A percentile compares a stretch with the other conserved stretches of the same genome.
Conservation (phyloP, 192 early-diverging fungal genomes). For the Backusella parvicylindrica region DNA sequence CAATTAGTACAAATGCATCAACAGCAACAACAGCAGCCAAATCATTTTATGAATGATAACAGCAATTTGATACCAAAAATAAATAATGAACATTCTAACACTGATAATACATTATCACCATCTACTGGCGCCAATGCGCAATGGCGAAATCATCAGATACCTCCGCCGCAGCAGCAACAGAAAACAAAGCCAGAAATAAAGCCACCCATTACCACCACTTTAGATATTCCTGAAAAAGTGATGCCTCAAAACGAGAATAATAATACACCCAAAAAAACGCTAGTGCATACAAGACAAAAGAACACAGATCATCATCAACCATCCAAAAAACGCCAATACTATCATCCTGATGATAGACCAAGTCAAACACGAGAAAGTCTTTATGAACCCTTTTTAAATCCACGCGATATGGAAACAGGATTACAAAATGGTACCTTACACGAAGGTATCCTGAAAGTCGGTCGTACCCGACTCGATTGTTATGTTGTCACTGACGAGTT, state of each 20-base stretch:
- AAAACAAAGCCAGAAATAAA: background rate
- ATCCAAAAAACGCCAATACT: background rate
- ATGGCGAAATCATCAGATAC: background rate
- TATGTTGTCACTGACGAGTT: conserved; percentile 76
- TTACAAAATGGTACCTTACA: background rate
- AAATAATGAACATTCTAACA: background rate
- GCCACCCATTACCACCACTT: too few species aligned
- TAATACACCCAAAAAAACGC: too few species aligned
- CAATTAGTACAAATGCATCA: background rate
- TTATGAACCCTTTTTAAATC: background rate
- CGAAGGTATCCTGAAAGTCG: conserved; percentile 2
- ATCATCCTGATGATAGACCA: conserved; percentile 3
- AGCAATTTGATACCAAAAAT: background rate
- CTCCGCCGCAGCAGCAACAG: background rate
- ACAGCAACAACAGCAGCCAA: background rate
- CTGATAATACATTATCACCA: background rate
- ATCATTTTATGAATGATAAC: background rate
- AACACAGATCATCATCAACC: too few species aligned
- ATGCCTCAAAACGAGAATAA: too few species aligned
- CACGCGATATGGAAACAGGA: background rate
- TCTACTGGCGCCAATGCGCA: background rate
- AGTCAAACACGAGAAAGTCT: background rate
- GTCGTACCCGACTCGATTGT: conserved; percentile 62
- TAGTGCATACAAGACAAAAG: too few species aligned
- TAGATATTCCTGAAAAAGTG: background rate